Percentiles rank a stretch among this genome's conserved stretches.
Conservation (phyloP, 2,329 filamentous ascomycete genomes). For the Clonostachys chloroleuca region DNA sequence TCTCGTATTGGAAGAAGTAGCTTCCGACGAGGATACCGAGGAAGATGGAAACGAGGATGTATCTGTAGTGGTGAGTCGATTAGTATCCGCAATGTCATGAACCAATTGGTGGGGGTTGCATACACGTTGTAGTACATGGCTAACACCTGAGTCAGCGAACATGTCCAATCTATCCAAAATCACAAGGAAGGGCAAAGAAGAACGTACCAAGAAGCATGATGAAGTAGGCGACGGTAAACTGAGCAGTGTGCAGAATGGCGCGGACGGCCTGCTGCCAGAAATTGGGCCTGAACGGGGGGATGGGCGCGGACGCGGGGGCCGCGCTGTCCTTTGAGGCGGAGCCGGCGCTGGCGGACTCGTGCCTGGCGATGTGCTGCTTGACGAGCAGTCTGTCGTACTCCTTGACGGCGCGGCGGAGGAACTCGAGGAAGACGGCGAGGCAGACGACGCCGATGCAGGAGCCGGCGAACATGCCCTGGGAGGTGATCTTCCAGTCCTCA, state of each 20-base stretch:
- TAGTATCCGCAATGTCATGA: too few species aligned
- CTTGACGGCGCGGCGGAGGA: conserved; percentile 64
- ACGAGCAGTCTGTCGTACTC: conserved; percentile 69
- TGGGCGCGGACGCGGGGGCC: neutral
- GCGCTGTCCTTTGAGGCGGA: neutral
- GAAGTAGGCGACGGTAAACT: conserved; percentile 74
- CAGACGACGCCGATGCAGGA: conserved; percentile 74
- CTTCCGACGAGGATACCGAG: conserved; percentile 70
- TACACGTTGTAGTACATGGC: conserved; percentile 58
- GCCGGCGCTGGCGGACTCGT: neutral
- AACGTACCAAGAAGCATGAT: conserved; percentile 57
- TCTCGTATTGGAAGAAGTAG: conserved; percentile 72
- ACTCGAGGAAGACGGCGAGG: conserved; percentile 69
- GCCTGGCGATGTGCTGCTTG: conserved; percentile 37
- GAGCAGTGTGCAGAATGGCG: conserved; percentile 62
- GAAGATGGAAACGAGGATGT: conserved; percentile 78
- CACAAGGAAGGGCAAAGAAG: neutral
- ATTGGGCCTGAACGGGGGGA: conserved; percentile 47
- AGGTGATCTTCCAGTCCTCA: conserved; percentile 64
- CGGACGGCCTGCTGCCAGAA: conserved; percentile 62
- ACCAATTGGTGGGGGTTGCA: too few species aligned
- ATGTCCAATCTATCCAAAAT: too few species aligned
- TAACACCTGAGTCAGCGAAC: conserved; percentile 9
- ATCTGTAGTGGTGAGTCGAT: conserved; percentile 21
- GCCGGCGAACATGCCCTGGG: conserved; percentile 68